Evolutionary conservation across 75 land plant species (phyloP).

Genomic region (Isoetes taiwanensis): DNA sequence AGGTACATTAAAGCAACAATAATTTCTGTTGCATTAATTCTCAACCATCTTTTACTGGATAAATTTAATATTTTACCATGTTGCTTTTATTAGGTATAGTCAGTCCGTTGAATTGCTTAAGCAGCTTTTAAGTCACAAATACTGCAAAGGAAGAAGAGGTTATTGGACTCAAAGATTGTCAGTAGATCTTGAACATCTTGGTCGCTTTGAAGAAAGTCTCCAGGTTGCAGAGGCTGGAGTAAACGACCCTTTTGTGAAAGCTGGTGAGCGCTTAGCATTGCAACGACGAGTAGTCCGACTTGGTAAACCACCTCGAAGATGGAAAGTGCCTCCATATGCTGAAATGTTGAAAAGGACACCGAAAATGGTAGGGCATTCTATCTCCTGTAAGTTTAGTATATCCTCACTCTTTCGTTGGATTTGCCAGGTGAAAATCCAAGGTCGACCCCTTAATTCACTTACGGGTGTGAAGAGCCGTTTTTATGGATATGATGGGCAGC

Average conservation of each 20-base stretch:
- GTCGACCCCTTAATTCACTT: constrained; percentile 62
- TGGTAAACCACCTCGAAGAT: constrained; percentile 85
- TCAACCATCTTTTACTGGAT: background rate
- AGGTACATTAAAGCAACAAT: no score
- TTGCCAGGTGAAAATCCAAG: constrained; percentile 51
- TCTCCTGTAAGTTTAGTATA: background rate
- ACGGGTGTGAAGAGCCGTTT: constrained; percentile 62
- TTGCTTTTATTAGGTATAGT: constrained; percentile 33
- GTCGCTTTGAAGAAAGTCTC: constrained; percentile 53
- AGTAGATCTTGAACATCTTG: constrained; percentile 72
- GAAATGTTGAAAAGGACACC: constrained; percentile 35
- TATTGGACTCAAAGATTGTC: constrained; percentile 88
- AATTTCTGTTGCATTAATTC: no score
- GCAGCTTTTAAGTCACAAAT: constrained; percentile 27
- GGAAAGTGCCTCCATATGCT: constrained; percentile 68
- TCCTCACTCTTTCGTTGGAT: background rate
- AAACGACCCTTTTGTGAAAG: constrained; percentile 65
- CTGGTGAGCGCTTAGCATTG: constrained; percentile 71
- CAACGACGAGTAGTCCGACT: constrained; percentile 72
- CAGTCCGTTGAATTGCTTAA: constrained; percentile 57
- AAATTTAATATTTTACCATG: background rate
- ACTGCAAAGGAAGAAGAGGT: constrained; percentile 60
- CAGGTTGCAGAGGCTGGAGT: constrained; percentile 62
- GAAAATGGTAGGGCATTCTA: constrained; percentile 34
- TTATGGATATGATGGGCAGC: constrained; percentile 75